Evolutionary conservation across 1,284 basidiomycete genomes (phyloP).

Genomic region (Schizophyllum commune): DNA sequence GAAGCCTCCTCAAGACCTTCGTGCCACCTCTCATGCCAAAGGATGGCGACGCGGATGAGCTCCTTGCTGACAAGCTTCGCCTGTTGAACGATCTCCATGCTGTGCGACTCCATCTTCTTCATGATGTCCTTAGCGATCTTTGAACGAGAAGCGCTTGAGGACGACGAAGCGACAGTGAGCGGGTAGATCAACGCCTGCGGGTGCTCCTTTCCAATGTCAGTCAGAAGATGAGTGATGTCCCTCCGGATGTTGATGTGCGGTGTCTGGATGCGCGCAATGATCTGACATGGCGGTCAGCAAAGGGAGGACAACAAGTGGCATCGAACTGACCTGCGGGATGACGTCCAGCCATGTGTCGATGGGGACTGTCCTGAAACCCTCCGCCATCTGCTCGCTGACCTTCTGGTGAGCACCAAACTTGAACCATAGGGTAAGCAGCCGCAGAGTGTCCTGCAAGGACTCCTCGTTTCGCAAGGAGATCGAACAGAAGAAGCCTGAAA

Average conservation of each 20-base stretch:
- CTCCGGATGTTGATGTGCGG: conserved; percentile 83
- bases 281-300: conserved; percentile 39
- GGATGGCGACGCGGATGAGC: conserved; percentile 93
- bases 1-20: conserved; percentile 98
- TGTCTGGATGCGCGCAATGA: conserved; percentile 97
- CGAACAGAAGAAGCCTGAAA: conserved; percentile 87
- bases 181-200: conserved; percentile 98
- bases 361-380: conserved; percentile 85
- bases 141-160: conserved; percentile 78
- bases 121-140: conserved; percentile 87
- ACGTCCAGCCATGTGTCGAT: conserved; percentile 99
- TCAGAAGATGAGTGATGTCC: conserved; percentile 87
- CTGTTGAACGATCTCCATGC: conserved; percentile 84
- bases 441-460: conserved; percentile 91
- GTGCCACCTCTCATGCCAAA: conserved; percentile 99
- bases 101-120: conserved; percentile 93
- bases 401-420: conserved; percentile 92
- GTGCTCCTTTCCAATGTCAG: conserved; percentile 92
- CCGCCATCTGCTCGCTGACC: conserved; percentile 86
- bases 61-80: conserved; percentile 91
- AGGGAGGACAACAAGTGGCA: neutral
- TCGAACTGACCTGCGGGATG: conserved; percentile 74
- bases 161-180: conserved; percentile 97
- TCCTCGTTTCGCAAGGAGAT: conserved; percentile 89
- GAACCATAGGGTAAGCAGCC: conserved; percentile 96